Base-by-base conservation (phyloP, 1,139 yeast genomes). In the Debaryomycetaceae sp. region DNA sequence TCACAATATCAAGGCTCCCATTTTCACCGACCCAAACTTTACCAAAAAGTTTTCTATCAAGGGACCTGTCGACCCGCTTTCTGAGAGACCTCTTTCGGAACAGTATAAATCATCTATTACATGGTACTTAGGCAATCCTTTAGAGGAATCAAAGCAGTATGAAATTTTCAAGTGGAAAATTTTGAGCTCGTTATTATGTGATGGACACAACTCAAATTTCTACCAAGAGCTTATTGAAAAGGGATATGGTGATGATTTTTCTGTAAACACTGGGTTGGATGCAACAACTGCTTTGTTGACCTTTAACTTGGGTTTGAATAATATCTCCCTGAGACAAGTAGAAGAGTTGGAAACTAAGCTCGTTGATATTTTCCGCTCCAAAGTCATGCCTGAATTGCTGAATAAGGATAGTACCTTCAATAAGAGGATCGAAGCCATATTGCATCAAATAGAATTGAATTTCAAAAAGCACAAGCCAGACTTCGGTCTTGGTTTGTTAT, bases 201-300 rank as follows among this genome's bases (percentile, higher is more conserved):
- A 89, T 60, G 98, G 99, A 1, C 98, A 91, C 58, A 85, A 93
- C 11, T 86, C 98, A 8, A 93, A 96, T 6, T 75, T 93, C 45
- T 88, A 91, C 63, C 89, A 90, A 63, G 81, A 81, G 23, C 72
- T 93, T 47, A 86, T 93, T 48, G 99, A 93, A 62, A 68, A 85
- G 7, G 95, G 95, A 2, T 64, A 83, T 39, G 98, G 95, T 37
- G 82, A 87, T 41, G 98, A 93, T 55, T 93, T 85, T 62, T 73
- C 95, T 0, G 87, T 91, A 6, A 95, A 95, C 57, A 75, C 96
- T 0, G 99, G 99, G 0, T 72, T 89, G 42, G 98, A 93, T 49
- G 76, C 87, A 1, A 83, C 90, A 39, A 87, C 97, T 6, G 85
- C 91, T 0, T 78, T 81, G 41, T 81, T 87, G 47, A 73, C 93